phyloP scores from a whole-genome alignment of 2,329 filamentous ascomycete species.

The Eurotiales sp. region DNA sequence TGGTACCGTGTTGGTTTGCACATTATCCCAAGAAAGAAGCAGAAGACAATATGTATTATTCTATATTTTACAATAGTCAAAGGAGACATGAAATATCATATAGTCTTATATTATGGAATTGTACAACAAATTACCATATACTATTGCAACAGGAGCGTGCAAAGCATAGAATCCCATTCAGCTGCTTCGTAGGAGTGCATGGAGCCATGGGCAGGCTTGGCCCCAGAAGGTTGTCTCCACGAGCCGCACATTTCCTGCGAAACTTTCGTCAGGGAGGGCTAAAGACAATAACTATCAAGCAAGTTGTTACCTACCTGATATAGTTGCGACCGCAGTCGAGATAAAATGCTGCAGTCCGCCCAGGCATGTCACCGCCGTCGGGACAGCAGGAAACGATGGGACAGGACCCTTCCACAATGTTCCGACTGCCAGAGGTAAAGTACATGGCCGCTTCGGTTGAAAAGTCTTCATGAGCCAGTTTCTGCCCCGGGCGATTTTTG shows the following conservation, averaged over 20 bases:
- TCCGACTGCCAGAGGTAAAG: slow-evolving; percentile 8
- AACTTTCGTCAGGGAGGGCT: neutral
- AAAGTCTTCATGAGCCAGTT: neutral
- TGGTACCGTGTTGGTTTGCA: too few species aligned
- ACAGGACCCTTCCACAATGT: slow-evolving; percentile 3
- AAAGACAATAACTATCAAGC: too few species aligned
- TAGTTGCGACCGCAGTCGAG: neutral
- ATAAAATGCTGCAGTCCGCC: slow-evolving; percentile 1
- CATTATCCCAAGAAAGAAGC: too few species aligned
- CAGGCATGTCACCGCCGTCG: slow-evolving; percentile 8
- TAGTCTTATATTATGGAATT: too few species aligned
- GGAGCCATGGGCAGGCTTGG: too few species aligned
- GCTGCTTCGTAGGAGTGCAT: too few species aligned
- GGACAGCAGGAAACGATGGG: slow-evolving; percentile 7
- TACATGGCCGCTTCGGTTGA: neutral
- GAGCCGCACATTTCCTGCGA: neutral
- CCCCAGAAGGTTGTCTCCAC: neutral
- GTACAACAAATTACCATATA: too few species aligned
- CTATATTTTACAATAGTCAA: too few species aligned
- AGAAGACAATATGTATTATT: too few species aligned
- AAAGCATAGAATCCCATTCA: too few species aligned
- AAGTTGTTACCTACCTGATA: neutral
- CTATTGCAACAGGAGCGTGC: too few species aligned
- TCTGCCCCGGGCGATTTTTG: neutral
- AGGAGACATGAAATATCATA: too few species aligned